Percentiles rank a stretch among this genome's conserved stretches.
Conservation (phyloP, 148 eudicot species). For the Silene latifolia region DNA sequence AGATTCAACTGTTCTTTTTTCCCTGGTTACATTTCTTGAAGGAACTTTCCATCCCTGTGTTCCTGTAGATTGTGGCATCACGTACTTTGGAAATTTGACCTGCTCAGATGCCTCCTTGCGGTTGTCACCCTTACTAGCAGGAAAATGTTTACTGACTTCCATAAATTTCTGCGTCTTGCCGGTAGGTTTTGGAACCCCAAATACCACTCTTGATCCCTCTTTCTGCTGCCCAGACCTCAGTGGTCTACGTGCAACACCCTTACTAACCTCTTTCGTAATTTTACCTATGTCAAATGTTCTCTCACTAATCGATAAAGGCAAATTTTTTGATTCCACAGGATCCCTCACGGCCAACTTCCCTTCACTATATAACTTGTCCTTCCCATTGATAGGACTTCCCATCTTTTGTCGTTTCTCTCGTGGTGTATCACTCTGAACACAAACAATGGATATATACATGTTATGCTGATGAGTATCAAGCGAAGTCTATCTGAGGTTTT, state of each 20-base stretch:
- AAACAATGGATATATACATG: neutral
- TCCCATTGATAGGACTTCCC: conserved; percentile 40
- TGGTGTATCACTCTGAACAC: conserved; percentile 70
- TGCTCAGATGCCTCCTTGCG: conserved; percentile 42
- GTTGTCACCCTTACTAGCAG: conserved; percentile 51
- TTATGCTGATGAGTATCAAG: neutral
- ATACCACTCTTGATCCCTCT: conserved; percentile 66
- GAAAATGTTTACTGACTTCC: conserved; percentile 92
- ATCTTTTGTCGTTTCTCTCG: conserved; percentile 63
- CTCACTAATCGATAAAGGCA: conserved; percentile 53
- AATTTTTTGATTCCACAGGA: conserved; percentile 40
- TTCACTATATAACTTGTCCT: conserved; percentile 27
- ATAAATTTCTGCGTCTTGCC: conserved; percentile 87
- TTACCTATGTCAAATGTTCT: conserved; percentile 68
- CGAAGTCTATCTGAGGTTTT: neutral
- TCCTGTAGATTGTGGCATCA: conserved; percentile 59
- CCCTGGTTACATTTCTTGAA: conserved; percentile 50
- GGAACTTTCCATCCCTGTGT: conserved; percentile 50
- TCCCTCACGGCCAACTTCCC: conserved; percentile 26
- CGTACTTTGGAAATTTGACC: conserved; percentile 43
- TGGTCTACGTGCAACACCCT: conserved; percentile 48
- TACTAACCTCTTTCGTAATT: conserved; percentile 38
- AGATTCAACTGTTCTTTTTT: conserved; percentile 49
- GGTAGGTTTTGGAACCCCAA: conserved; percentile 86
- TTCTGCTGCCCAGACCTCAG: conserved; percentile 62